A percentile compares a stretch with the other conserved stretches of the same genome.
phyloP scores from a whole-genome alignment of 345 rosid species.

The Chamaenerion angustifolium region DNA sequence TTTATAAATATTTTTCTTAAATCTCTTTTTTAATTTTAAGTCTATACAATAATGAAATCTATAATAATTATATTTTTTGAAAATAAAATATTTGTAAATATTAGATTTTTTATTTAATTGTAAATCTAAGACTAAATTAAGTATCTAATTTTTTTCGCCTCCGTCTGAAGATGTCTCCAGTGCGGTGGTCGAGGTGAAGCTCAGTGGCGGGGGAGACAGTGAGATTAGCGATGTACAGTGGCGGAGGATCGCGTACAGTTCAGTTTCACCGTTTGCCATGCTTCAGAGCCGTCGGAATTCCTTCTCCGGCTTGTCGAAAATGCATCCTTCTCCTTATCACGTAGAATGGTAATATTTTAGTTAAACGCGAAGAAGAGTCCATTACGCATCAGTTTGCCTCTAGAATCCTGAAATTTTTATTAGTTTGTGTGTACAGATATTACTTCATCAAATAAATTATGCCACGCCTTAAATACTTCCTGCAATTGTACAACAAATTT shows the following conservation, averaged over 20 bases:
- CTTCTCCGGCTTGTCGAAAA: conserved; percentile 33
- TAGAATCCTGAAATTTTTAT: background rate
- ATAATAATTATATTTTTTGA: too few relatives aligned
- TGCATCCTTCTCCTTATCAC: conserved; percentile 43
- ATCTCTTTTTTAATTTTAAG: too few relatives aligned
- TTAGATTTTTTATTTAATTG: too few relatives aligned
- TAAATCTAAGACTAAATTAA: too few relatives aligned
- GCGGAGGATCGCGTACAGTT: conserved; percentile 77
- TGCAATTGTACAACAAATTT: background rate
- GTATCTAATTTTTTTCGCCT: conserved; percentile 28
- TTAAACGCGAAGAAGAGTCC: background rate
- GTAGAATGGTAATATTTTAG: conserved; percentile 39
- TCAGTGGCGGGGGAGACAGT: conserved; percentile 42
- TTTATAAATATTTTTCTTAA: too few relatives aligned
- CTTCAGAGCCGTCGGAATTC: conserved; percentile 75
- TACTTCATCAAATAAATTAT: background rate
- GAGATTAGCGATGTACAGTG: conserved; percentile 54
- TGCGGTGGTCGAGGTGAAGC: conserved; percentile 52
- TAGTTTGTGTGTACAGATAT: background rate
- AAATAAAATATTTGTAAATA: too few relatives aligned
- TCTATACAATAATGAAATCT: too few relatives aligned
- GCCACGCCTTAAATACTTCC: background rate
- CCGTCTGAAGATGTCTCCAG: conserved; percentile 34
- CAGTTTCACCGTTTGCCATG: conserved; percentile 79
- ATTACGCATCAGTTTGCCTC: background rate